Percentiles rank a stretch among this genome's conserved stretches.
Conservation (phyloP, 129 eudicot genomes). For the Glebionis coronaria region DNA sequence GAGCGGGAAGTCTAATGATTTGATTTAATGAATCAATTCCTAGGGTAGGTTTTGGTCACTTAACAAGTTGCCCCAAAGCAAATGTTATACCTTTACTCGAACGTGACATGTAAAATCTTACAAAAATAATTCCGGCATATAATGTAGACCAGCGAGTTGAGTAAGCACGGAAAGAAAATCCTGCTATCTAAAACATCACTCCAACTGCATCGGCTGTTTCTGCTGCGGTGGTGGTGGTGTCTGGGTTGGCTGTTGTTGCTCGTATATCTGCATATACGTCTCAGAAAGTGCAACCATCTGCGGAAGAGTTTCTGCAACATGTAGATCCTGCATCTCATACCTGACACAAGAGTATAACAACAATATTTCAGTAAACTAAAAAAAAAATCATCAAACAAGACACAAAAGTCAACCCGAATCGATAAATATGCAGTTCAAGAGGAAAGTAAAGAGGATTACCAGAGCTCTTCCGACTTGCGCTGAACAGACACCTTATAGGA, state of each 20-base stretch:
- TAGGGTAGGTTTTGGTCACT: not conserved
- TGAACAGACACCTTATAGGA: conserved; percentile 89
- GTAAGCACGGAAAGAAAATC: not conserved
- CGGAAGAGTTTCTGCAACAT: conserved; percentile 78
- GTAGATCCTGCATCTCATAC: conserved; percentile 98
- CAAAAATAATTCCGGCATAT: conserved; percentile 10
- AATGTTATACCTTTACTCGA: not conserved
- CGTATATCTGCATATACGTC: conserved; percentile 92
- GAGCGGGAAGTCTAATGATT: not conserved
- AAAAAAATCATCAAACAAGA: not conserved
- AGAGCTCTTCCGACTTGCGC: conserved; percentile 92
- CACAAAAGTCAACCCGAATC: not conserved
- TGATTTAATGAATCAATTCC: not conserved
- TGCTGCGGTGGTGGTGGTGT: not conserved
- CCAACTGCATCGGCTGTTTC: conserved; percentile 19
- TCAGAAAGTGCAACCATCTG: conserved; percentile 94
- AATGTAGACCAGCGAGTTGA: conserved; percentile 4
- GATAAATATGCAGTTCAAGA: not conserved
- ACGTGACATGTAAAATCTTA: not conserved
- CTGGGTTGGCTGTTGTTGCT: conserved; percentile 56
- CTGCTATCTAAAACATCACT: not conserved
- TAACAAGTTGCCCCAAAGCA: not conserved
- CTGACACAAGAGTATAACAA: conserved; percentile 28
- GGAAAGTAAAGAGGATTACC: conserved; percentile 40
- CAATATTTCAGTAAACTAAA: not conserved